Base-by-base conservation (phyloP, 1,284 basidiomycete species). In the Quambalaria eucalypti region DNA sequence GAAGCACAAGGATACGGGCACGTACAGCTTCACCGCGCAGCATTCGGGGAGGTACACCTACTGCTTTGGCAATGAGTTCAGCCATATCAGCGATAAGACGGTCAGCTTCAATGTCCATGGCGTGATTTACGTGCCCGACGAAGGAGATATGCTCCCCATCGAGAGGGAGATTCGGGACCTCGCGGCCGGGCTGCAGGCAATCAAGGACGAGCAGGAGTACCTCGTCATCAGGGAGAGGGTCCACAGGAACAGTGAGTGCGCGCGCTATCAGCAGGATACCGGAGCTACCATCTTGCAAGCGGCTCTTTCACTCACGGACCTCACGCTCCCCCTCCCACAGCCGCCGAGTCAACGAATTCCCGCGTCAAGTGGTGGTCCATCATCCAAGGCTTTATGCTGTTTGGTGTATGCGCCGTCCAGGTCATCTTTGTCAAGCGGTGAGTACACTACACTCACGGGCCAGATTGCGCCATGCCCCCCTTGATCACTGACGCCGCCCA, bases 291-390 rank as follows among this genome's bases (percentile, higher is more conserved):
- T 39, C 28, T 51, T 49, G 48, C n/a, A 4, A 26, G 4, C 25
- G 4, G 26, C 7, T 19, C 16, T n/a, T n/a, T n/a, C 29, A 54
- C 50, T 54, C 23, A 33, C 48, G 55, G 48, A 55, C 28, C 48
- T 16, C 25, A 2, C 23, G 16, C 19, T 33, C 30, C 16, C 36
- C 28, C 28, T n/a, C 29, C 57, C 9, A 16, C 71, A 81, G 68
- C 78, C 3, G 77, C 78, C n/a, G 78, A 79, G 57, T 76, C 73
- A 47, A 79, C 78, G 9, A 98, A 98, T 76, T 83, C 88, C 33
- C 85, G 95, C 40, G 92, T 99, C 57, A 98, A 97, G 78, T 98
- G 90, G 90, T 99, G 95, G 95, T 93, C 90, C 10, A 85, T 98
- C 60, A 77, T 90, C 12, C 95, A 99, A 77, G 83, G 86, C 16